Evolutionary conservation across 2,329 filamentous ascomycete genomes (phyloP).

Genomic region (Neofusicoccum sp.): DNA sequence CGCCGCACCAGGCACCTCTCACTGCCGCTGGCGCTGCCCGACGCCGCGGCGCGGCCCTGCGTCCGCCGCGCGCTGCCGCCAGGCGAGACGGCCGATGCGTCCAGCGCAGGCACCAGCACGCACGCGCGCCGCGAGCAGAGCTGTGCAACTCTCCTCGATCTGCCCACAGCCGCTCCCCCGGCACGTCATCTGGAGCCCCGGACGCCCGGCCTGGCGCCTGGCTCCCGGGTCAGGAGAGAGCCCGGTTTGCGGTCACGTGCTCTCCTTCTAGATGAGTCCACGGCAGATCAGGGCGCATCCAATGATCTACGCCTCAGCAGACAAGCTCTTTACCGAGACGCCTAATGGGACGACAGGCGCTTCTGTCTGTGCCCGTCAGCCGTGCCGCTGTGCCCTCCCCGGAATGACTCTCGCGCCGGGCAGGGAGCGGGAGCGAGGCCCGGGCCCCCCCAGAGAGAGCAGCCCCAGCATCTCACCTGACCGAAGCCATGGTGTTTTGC

Average conservation of each 20-base stretch:
- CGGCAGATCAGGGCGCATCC: constrained; percentile 1
- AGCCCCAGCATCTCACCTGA: constrained; percentile 2
- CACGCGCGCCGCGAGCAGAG: not conserved
- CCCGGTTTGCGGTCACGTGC: constrained; percentile 15
- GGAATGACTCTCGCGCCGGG: constrained; percentile 1
- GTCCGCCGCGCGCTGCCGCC: not conserved
- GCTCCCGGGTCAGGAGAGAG: constrained; percentile 12
- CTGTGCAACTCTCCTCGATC: not conserved
- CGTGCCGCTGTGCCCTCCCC: not conserved
- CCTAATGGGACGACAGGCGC: constrained; percentile 2
- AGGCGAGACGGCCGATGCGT: not conserved
- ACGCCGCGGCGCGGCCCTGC: not conserved
- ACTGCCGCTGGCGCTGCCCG: not conserved
- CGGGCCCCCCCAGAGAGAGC: not conserved
- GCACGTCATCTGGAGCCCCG: constrained; percentile 8
- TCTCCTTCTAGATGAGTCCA: constrained; percentile 8
- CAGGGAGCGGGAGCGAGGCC: not conserved
- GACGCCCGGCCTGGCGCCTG: not conserved
- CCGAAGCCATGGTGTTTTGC: not conserved
- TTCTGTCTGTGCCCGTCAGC: constrained; percentile 4
- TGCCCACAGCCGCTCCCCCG: constrained; percentile 12
- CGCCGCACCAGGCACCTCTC: no score
- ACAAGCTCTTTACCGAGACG: constrained; percentile 12
- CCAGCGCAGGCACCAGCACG: not conserved
- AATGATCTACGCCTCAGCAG: constrained; percentile 16